Conservation (phyloP, 352 stramenopile species). For the Phytophthora pluvialis region DNA sequence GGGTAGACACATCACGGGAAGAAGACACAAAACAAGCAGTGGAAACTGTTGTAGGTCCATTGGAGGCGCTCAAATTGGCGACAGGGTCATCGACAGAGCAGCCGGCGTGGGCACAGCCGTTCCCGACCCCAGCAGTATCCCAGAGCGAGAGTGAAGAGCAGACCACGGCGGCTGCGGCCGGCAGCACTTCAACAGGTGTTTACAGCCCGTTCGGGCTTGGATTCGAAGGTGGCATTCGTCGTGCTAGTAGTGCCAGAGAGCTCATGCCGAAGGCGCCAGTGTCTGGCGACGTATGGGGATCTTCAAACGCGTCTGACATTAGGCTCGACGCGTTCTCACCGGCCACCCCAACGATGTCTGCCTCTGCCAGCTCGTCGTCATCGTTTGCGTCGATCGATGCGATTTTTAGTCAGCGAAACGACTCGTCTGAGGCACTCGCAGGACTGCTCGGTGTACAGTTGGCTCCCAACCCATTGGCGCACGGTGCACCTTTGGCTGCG, state of each 20-base stretch:
- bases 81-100: slow-evolving; percentile 66
- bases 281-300: slow-evolving; percentile 34
- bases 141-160: slow-evolving; percentile 46
- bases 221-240: slow-evolving; percentile 71
- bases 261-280: slow-evolving; percentile 21
- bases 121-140: slow-evolving; percentile 55
- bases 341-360: slow-evolving; percentile 9
- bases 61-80: slow-evolving; percentile 76
- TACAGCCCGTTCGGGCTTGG: slow-evolving; percentile 81
- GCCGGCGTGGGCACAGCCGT: slow-evolving; percentile 73
- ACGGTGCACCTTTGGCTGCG: slow-evolving; percentile 35
- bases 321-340: slow-evolving; percentile 25
- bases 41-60: slow-evolving; percentile 53
- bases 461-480: slow-evolving; percentile 49
- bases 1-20: slow-evolving; percentile 55
- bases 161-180: background rate
- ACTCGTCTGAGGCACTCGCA: slow-evolving; percentile 76
- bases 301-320: slow-evolving; percentile 24
- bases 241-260: slow-evolving; percentile 34
- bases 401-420: slow-evolving; percentile 79
- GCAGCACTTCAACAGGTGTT: slow-evolving; percentile 33
- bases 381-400: slow-evolving; percentile 87
- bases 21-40: slow-evolving; percentile 28
- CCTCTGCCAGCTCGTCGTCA: slow-evolving; percentile 40
- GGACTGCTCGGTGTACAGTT: slow-evolving; percentile 70